Evolutionary conservation across 306 rosid species (phyloP), one percentile per base, ranked within the genome.

Genomic region (Betula pendula): DNA sequence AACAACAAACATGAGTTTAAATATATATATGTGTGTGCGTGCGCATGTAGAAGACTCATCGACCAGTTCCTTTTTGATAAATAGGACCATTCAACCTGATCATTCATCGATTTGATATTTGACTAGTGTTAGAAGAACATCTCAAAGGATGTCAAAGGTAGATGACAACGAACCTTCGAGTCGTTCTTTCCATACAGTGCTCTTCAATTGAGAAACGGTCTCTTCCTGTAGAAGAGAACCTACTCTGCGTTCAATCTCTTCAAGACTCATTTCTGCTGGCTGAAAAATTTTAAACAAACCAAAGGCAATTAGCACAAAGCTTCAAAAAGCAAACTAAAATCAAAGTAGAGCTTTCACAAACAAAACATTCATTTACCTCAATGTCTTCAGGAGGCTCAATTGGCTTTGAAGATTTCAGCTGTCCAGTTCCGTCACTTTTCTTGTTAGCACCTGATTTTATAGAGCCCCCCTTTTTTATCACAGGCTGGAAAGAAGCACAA

Each of bases 251-350:
- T 93, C 97, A 84, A 96, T 93, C 87, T 96, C 99, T 77, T 96
- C 99, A 60, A 96, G 97, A 73, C 96, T 71, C 99, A 96, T 96
- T 76, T 96, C 99, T 75, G 90, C 52, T 12, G 98, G 99, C 99
- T 96, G 89, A 63, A 82, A 49, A 59, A 66, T 47, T 72, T 77
- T 19, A 45, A 38, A 77, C 29, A 53, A 25, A 77, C 65, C 72
- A 50, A 59, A 25, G 69, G 55, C 42, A 47, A 29, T 71, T 44
- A 80, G 27, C 8, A 52, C 67, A n/a, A 11, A 17, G 44, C 43
- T 38, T 16, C 16, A 16, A 56, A 71, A 4, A n/a, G 40, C 16
- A 76, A 40, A 79, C 47, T 66, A 72, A 50, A 33, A 74, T 79
- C 63, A 65, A 49, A 73, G 49, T 60, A 78, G 75, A 52, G 24